These are phyloP conservation scores for Neurospora terricola DNA, from an alignment of 495 filamentous ascomycete genomes.

Conservation along the genomic window DNA sequence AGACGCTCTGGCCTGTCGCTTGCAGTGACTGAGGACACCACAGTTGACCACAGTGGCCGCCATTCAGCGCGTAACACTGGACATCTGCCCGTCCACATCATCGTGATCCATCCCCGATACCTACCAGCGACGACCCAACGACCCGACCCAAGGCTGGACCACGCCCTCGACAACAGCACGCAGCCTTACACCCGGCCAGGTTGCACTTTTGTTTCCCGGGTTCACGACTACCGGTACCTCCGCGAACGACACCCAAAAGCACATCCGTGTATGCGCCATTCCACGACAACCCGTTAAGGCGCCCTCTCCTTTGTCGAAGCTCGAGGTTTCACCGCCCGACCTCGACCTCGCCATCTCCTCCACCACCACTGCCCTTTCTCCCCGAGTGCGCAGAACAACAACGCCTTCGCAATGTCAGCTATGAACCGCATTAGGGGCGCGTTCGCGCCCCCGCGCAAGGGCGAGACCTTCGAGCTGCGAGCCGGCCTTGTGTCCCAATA, in stretches of 20 bases:
- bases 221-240: neutral
- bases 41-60: neutral
- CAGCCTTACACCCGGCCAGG: neutral
- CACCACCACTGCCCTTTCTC: neutral
- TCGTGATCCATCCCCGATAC: neutral
- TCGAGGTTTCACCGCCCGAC: slow-evolving; percentile 9
- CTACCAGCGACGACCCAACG: neutral
- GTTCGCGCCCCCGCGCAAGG: slow-evolving; percentile 84
- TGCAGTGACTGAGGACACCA: neutral
- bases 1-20: neutral
- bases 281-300: neutral
- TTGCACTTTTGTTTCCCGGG: neutral
- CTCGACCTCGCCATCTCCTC: slow-evolving; percentile 2
- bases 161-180: neutral
- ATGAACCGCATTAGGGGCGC: slow-evolving; percentile 93
- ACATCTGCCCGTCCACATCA: neutral
- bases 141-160: neutral
- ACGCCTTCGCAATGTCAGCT: slow-evolving; percentile 51
- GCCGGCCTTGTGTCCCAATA: slow-evolving; percentile 98
- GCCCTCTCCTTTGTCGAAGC: slow-evolving; percentile 1
- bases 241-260: neutral
- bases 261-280: neutral
- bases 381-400: neutral
- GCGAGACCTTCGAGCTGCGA: slow-evolving; percentile 96
- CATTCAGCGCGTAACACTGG: neutral